Percentiles rank a stretch among this genome's conserved stretches.
Conservation (phyloP, 164 flowering plant species). For the Magnolia kwangsiensis region DNA sequence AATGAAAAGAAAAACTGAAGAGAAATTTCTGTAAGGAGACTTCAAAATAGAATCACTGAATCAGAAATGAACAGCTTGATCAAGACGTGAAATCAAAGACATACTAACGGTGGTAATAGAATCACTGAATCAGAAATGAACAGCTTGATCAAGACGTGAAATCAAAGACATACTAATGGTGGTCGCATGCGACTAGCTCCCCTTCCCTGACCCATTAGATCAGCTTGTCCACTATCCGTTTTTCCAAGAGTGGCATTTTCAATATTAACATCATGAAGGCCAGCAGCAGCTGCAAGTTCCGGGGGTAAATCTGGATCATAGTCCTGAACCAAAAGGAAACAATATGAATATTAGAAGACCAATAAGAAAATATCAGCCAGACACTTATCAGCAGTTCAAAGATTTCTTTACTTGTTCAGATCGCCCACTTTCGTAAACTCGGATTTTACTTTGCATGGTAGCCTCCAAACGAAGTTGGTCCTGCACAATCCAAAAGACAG, state of each 20-base stretch:
- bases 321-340: constrained; percentile 47
- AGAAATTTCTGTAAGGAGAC: background rate
- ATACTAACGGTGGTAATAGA: constrained; percentile 77
- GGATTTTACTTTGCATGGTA: constrained; percentile 99
- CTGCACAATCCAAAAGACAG: constrained; percentile 36
- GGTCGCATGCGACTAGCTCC: constrained; percentile 58
- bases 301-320: constrained; percentile 99
- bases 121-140: background rate
- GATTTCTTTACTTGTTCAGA: constrained; percentile 69
- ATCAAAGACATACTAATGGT: constrained; percentile 52
- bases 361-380: background rate
- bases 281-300: constrained; percentile 94
- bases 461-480: constrained; percentile 87
- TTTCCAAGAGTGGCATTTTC: constrained; percentile 50
- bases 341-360: background rate
- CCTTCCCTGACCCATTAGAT: constrained; percentile 40
- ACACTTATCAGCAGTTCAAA: background rate
- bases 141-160: background rate
- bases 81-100: constrained; percentile 15
- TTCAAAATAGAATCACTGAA: background rate
- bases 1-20: background rate
- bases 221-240: constrained; percentile 49
- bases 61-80: background rate
- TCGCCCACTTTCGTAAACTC: constrained; percentile 93
- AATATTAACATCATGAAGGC: constrained; percentile 55